Base-by-base conservation (phyloP, 257 asterid genomes). In the Misopates orontium region DNA sequence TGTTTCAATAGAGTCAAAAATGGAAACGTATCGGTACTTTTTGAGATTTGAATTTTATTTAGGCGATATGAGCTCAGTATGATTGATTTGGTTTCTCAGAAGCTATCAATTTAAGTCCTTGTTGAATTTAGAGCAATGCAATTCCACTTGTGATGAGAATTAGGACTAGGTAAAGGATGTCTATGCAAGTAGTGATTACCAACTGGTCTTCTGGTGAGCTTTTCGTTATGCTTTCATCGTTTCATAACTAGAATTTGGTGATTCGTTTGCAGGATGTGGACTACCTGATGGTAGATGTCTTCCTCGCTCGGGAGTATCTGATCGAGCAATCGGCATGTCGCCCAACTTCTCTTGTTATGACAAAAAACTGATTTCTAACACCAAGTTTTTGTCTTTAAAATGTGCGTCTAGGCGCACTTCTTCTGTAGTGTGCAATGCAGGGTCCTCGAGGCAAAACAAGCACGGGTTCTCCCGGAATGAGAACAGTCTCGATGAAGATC, bases 401-500 rank as follows among this genome's bases (percentile, higher is more conserved):
- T 64, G 77, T 49, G 69, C 79, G 60, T 56, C 78, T 19, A 78
- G 78, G 80, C 73, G 66, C 73, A 52, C 70, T 31, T 73, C 83
- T 62, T 53, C 73, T 69, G 77, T 76, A 18, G n/a, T n/a, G n/a
- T 86, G 97, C 48, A 67, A 70, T 69, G 96, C 96, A 2, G 36
- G 36, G 36, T 88, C 79, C 82, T 61, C 90, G 13, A 84, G 80
- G 83, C 90, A 75, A 71, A 88, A 79, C 78, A 94, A 74, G 84
- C 78, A 82, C 15, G 86, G 86, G 20, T 86, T 77, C 75, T 86
- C 89, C 61, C 86, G 95, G 66, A 68, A 69, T 69, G 74, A 92
- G 75, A 86, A 81, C 73, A 80, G 89, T 78, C 80, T 73, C 63
- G 75, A 70, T 47, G 96, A 86, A 55, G 90, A n/a, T n/a, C n/a